Evolutionary conservation across 2,329 filamentous ascomycete genomes (phyloP), one percentile per base, ranked within the genome.

Genomic region (Penicillium sp.): DNA sequence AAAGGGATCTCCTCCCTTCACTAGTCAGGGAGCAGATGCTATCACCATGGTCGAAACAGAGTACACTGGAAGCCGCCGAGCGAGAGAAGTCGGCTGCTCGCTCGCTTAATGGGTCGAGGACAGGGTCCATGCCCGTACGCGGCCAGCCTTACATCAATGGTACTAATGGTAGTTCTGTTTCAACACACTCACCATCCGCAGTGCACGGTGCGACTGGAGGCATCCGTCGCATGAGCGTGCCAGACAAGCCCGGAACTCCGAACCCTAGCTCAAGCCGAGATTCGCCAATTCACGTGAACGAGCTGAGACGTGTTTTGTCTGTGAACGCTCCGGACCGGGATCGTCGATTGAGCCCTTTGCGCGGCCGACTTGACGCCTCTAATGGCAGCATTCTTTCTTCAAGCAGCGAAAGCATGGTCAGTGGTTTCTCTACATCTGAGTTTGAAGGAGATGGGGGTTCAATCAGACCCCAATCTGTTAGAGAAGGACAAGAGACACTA

Each of bases 11-110:
- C 61, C 80, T 97, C 2, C 90, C 92, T 0, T 75, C 81, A 17
- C 83, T 82, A 30, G 86, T 92, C 68, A 88, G 85, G 66, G 91
- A 95, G 64, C 86, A 91, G 67, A 91, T 97, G 85, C 80, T 92
- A 61, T 82, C 86, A 21, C 86, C 91, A 52, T 97, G 94, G 94
- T 90, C 88, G 45, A 88, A 89, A n/a, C 53, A 56, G 15, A 71
- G 93, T 96, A 23, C 79, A 82, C 15, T 95, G 56, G 85, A 88
- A 11, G 83, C 86, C 44, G 84, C 91, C 53, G 87, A 90, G 62
- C 87, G 82, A 62, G 82, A 91, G 59, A 86, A 83, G 54, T 88
- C 88, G 69, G 91, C 89, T 69, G 87, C 91, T 0, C 86, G 86
- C 13, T 96, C 92, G 4, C 80, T 96, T 58, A 91, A 83, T 58